A percentile compares a stretch with the other conserved stretches of the same genome.
Conservation (phyloP, 2,329 filamentous ascomycete genomes). For the Ophiostoma tasmaniense region DNA sequence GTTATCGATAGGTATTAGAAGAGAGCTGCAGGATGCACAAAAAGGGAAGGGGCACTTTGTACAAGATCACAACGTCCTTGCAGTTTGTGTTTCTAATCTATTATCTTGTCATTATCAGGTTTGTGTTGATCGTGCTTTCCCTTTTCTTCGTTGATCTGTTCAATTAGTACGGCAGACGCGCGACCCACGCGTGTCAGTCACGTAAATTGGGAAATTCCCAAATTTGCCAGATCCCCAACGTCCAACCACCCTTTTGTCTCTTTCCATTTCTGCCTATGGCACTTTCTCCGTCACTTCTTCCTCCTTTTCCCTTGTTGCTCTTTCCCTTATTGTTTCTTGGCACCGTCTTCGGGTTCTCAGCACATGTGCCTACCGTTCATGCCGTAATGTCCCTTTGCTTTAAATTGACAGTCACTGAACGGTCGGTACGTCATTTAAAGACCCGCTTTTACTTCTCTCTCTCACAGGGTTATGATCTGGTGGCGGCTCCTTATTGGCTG, state of each 20-base stretch:
- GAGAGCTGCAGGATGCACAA: background rate
- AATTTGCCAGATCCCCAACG: background rate
- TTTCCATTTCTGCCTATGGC: background rate
- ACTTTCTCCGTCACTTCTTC: background rate
- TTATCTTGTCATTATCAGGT: background rate
- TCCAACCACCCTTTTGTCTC: background rate
- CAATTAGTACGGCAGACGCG: background rate
- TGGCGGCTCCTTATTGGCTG: background rate
- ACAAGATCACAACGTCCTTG: background rate
- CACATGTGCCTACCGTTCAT: background rate
- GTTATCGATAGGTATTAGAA: conserved; percentile 1
- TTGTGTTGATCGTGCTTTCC: background rate
- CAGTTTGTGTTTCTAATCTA: background rate
- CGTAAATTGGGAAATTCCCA: background rate
- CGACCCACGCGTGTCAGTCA: conserved; percentile 4
- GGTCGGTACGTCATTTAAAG: conserved; percentile 2
- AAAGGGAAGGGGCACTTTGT: background rate
- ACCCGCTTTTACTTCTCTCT: background rate
- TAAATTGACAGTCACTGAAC: background rate
- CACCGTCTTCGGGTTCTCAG: background rate
- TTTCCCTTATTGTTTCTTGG: background rate
- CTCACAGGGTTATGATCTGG: background rate
- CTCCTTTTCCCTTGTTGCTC: background rate
- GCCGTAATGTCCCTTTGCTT: background rate
- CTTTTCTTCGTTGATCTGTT: background rate